These are phyloP conservation scores for Termitomyces sp. DNA, from an alignment of 768 basidiomycete species.

Conservation along the genomic window DNA sequence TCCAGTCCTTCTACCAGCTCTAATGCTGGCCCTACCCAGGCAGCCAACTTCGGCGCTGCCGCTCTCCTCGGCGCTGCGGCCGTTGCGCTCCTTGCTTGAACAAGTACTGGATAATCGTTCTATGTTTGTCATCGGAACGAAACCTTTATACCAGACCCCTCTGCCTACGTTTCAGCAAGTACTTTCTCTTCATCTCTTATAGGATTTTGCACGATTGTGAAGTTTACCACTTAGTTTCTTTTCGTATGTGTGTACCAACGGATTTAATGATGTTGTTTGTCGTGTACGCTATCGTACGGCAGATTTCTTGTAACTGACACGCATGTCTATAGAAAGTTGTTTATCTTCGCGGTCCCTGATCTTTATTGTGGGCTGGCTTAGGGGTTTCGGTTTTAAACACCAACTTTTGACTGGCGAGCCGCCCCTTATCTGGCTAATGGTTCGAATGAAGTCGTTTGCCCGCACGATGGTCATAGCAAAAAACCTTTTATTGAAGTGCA, in stretches of 20 bases:
- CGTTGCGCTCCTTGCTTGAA: conserved; percentile 37
- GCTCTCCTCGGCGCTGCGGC: conserved; percentile 35
- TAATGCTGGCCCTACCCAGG: conserved; percentile 24
- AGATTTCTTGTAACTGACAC: not conserved
- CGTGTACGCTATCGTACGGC: not conserved
- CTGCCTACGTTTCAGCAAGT: not conserved
- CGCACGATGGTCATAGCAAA: too few species aligned
- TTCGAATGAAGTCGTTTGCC: too few species aligned
- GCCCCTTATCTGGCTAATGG: not conserved
- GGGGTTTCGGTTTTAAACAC: not conserved
- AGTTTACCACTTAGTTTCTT: not conserved
- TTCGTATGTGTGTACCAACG: not conserved
- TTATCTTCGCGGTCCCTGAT: not conserved
- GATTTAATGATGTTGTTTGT: not conserved
- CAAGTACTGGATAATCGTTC: not conserved
- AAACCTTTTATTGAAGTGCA: too few species aligned
- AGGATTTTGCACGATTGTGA: not conserved
- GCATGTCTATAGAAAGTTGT: not conserved
- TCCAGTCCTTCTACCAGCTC: conserved; percentile 14
- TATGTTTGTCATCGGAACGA: conserved; percentile 3
- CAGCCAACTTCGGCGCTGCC: conserved; percentile 30
- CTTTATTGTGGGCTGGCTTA: not conserved
- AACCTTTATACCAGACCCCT: conserved; percentile 11
- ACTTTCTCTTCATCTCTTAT: conserved; percentile 2
- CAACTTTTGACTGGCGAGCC: not conserved